A percentile compares a stretch with the other conserved stretches of the same genome.
These are phyloP conservation scores for Citrullus amarus DNA, from an alignment of 306 rosid species.

Conservation along the genomic window DNA sequence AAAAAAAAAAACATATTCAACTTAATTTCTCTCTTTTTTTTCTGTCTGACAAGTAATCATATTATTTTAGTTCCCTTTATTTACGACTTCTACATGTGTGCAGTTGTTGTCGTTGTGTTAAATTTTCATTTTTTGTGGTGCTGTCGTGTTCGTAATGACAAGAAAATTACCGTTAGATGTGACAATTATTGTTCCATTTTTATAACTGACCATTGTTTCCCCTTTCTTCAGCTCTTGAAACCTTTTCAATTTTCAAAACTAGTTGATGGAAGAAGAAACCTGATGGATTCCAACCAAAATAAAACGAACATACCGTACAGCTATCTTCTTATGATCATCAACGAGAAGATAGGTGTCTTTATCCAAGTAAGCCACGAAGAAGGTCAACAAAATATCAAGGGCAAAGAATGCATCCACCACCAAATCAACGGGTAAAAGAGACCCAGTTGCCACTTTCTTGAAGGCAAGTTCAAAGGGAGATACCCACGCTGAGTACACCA, in stretches of 20 bases:
- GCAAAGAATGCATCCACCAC: constrained; percentile 63
- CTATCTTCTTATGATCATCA: constrained; percentile 68
- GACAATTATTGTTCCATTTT: not conserved
- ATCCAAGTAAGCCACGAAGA: constrained; percentile 86
- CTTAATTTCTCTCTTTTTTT: too few relatives aligned
- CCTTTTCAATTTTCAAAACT: not conserved
- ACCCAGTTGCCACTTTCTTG: constrained; percentile 29
- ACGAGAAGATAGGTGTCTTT: constrained; percentile 62
- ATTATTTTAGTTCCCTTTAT: not conserved
- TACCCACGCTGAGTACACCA: constrained; percentile 80
- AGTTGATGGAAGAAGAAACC: not conserved
- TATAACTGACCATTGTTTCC: not conserved
- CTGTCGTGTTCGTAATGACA: not conserved
- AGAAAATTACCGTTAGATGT: not conserved
- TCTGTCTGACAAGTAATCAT: not conserved
- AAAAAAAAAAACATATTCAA: too few relatives aligned
- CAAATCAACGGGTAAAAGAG: constrained; percentile 46
- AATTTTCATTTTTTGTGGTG: not conserved
- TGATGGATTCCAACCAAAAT: not conserved
- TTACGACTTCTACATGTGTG: not conserved
- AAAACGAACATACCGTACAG: constrained; percentile 35
- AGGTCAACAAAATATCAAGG: constrained; percentile 51
- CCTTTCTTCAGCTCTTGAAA: not conserved
- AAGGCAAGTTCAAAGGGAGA: constrained; percentile 85
- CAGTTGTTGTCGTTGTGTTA: not conserved